phyloP scores from a whole-genome alignment of 1,284 basidiomycete genomes.

The Ceraceosorus guamensis region DNA sequence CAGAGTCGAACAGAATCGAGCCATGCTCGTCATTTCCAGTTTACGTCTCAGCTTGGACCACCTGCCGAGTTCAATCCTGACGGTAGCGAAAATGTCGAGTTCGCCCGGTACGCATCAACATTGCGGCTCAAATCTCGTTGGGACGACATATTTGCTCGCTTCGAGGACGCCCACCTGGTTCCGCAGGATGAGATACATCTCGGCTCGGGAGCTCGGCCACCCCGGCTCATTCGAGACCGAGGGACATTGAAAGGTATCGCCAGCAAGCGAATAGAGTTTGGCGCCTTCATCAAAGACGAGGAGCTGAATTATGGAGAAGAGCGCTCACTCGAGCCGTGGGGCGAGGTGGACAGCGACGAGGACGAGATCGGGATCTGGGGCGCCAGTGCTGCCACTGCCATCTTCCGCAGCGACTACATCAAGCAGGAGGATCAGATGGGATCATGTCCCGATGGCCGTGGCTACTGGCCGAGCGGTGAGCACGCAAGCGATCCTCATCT shows the following conservation, averaged over 20 bases:
- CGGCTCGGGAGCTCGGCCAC: constrained; percentile 27
- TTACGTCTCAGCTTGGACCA: constrained; percentile 21
- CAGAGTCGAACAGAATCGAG: no score
- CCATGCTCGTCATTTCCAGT: constrained; percentile 10
- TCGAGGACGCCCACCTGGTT: constrained; percentile 40
- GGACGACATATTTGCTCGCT: constrained; percentile 42
- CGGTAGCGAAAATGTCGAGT: constrained; percentile 35
- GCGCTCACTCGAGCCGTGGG: constrained; percentile 15
- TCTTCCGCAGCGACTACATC: no score
- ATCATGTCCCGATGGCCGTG: no score
- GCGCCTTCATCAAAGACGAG: constrained; percentile 40
- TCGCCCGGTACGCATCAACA: constrained; percentile 31
- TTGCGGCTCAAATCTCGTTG: constrained; percentile 39
- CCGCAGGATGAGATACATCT: constrained; percentile 45
- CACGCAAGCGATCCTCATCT: no score
- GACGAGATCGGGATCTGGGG: no score
- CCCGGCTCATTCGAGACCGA: constrained; percentile 34
- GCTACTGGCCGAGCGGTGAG: no score
- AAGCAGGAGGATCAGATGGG: no score
- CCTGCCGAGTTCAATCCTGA: constrained; percentile 18
- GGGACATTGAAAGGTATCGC: constrained; percentile 28
- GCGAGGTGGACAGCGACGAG: background rate
- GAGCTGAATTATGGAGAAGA: constrained; percentile 24
- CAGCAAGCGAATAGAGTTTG: constrained; percentile 26
- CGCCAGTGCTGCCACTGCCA: no score